Evolutionary conservation across 208 protist genomes (phyloP), one percentile per base, ranked within the genome.

Genomic region (Trichomonas tenax): DNA sequence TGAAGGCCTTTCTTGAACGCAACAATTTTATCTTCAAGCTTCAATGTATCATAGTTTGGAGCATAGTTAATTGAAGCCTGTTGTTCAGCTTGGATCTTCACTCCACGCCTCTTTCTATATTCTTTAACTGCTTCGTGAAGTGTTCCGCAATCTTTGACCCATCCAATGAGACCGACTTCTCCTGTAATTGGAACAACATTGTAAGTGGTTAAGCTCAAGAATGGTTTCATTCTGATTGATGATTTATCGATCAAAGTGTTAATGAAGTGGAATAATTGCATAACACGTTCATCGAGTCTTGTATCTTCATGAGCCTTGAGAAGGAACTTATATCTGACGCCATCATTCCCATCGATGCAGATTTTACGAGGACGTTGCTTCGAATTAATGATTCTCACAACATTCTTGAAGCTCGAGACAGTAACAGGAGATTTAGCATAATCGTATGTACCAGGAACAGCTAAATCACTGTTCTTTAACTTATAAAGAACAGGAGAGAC

Each of bases 301-400:
- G 51, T 82, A 15, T 96, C 93, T 81, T 96, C 93, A 82, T 81
- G 63, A 2, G 49, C 93, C 46, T 96, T 96, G 14, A 96, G n/a
- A 38, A 96, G 34, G 34, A 82, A 96, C 4, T 40, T 36, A 34
- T 96, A 96, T 31, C 26, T 81, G 8, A 34, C 6, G 1, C 93
- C 93, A 46, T 96, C 49, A 31, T 3, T 96, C 45, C 93, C 93
- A 44, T 9, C 6, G 23, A 96, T 82, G 3, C 51, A 45, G 15
- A 96, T 63, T 45, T 96, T 96, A 82, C 93, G 0, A 36, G 93
- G 93, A 3, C 36, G 1, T 82, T 96, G 93, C 40, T 96, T 96
- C 0, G 93, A 82, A 34, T 96, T 81, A 10, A 96, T 51, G 0
- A 96, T 34, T 17, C 10, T 72, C 10, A 96, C 17, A 1, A 36